Evolutionary conservation across 352 stramenopile genomes (phyloP).

Genomic region (Blastocystis sp.): DNA sequence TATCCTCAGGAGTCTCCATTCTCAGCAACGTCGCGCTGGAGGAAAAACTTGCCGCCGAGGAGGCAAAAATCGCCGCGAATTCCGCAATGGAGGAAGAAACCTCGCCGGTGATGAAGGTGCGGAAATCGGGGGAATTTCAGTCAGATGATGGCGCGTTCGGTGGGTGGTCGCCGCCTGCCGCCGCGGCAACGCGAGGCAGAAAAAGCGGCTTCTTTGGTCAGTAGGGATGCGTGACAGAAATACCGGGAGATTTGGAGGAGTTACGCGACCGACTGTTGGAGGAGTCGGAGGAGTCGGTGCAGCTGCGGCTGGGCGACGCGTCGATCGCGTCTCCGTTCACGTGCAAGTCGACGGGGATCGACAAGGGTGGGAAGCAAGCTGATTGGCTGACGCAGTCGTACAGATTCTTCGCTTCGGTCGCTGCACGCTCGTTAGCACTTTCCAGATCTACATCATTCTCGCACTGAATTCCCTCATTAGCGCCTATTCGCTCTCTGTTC

Average conservation of each 20-base stretch:
- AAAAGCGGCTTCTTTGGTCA: too few species aligned
- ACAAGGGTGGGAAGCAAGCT: constrained; percentile 64
- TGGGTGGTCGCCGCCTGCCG: too few species aligned
- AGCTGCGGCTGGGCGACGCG: constrained; percentile 95
- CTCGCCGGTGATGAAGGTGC: background rate
- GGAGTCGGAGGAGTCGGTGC: constrained; percentile 68
- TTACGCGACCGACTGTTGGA: constrained; percentile 59
- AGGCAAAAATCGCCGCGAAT: constrained; percentile 59
- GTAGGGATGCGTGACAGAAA: too few species aligned
- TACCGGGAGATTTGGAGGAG: constrained; percentile 57
- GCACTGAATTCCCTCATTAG: constrained; percentile 93
- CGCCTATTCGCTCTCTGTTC: constrained; percentile 90
- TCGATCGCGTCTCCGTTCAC: constrained; percentile 98
- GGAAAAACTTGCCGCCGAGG: constrained; percentile 58
- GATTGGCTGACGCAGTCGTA: constrained; percentile 75
- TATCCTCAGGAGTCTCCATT: constrained; percentile 70
- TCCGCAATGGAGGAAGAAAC: background rate
- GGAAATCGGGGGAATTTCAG: too few species aligned
- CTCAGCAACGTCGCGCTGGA: constrained; percentile 75
- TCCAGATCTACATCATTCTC: constrained; percentile 97
- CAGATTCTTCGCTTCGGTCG: constrained; percentile 92
- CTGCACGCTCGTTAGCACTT: constrained; percentile 94
- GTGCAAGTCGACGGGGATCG: constrained; percentile 72
- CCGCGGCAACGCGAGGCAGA: too few species aligned
- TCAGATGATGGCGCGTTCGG: too few species aligned